phyloP scores from a whole-genome alignment of 331 rosid species.

The Acacia concinna region DNA sequence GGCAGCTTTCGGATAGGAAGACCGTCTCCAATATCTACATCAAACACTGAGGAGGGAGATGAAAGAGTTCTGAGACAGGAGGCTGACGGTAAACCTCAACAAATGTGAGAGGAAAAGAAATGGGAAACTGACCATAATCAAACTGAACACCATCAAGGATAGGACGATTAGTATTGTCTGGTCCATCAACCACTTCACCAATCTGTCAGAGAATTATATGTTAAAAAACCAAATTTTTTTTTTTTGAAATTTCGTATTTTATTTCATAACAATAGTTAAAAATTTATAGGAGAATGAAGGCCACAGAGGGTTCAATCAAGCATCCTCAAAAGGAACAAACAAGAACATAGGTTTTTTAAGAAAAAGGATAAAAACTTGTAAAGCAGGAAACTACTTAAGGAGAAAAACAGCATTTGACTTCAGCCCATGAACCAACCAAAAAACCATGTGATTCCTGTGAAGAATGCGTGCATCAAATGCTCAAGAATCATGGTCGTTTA shows the following conservation, averaged over 20 bases:
- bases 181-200: slow-evolving; percentile 99
- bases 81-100: slow-evolving; percentile 25
- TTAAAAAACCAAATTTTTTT: background rate
- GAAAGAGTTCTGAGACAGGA: slow-evolving; percentile 20
- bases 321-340: background rate
- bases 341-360: background rate
- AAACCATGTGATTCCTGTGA: background rate
- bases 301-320: background rate
- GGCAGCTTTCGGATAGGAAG: slow-evolving; percentile 92
- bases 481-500: background rate
- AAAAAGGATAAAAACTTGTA: background rate
- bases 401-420: background rate
- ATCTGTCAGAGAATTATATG: slow-evolving; percentile 47
- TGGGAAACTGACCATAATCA: slow-evolving; percentile 68
- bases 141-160: slow-evolving; percentile 74
- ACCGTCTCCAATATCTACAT: slow-evolving; percentile 96
- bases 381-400: background rate
- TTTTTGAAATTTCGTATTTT: background rate
- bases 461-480: background rate
- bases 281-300: background rate
- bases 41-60: slow-evolving; percentile 67
- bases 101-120: slow-evolving; percentile 12
- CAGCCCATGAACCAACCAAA: background rate
- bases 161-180: slow-evolving; percentile 70
- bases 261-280: background rate